These are phyloP conservation scores for Plasmodium vinckei DNA, from an alignment of 169 alveolate genomes.

Conservation along the genomic window DNA sequence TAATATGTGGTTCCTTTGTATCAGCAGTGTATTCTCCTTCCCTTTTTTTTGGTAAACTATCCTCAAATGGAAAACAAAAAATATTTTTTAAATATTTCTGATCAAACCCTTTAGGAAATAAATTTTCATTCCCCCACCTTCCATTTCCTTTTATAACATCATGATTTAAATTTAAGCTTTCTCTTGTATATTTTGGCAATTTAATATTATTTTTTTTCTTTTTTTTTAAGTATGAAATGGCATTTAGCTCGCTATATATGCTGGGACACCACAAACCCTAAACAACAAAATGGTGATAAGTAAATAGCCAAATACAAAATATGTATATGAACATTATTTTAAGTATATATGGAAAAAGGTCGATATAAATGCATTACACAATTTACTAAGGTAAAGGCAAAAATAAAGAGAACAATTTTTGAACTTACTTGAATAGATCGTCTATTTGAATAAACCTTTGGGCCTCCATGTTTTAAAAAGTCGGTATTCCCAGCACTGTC, in stretches of 20 bases:
- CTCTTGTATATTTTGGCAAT: conserved; percentile 89
- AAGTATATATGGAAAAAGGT: no score
- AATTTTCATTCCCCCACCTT: conserved; percentile 91
- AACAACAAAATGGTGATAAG: not conserved
- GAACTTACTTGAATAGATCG: conserved; percentile 84
- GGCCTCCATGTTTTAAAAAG: conserved; percentile 84
- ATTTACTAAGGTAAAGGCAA: not conserved
- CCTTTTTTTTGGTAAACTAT: conserved; percentile 47
- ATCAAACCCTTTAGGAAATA: conserved; percentile 91
- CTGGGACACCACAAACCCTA: conserved; percentile 92
- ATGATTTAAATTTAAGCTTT: conserved; percentile 85
- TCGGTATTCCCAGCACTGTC: conserved; percentile 84
- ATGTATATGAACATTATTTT: no score
- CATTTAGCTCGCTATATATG: conserved; percentile 84
- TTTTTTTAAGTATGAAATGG: conserved; percentile 87
- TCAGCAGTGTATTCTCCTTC: not conserved
- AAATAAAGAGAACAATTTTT: not conserved
- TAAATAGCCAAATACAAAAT: not conserved
- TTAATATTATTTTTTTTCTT: conserved; percentile 80
- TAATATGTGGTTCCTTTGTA: conserved; percentile 48
- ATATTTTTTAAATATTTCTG: conserved; percentile 87
- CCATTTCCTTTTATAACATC: conserved; percentile 91
- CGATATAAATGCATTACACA: no score
- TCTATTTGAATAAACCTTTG: conserved; percentile 83
- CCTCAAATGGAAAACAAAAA: conserved; percentile 83